Base-by-base conservation (phyloP, 441 rosid species). In the Croton setiger region DNA sequence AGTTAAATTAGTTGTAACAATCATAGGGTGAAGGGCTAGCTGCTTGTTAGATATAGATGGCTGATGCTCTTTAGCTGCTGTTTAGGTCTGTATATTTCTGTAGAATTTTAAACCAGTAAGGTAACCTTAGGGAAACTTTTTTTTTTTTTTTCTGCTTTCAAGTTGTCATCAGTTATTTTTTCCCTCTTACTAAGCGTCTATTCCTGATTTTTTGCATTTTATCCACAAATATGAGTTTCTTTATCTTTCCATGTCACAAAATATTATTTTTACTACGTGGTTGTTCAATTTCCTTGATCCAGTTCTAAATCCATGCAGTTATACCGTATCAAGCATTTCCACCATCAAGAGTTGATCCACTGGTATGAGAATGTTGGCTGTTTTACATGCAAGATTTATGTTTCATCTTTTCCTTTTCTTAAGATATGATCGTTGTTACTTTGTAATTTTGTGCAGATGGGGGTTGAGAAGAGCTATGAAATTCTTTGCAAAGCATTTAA, bases 401-500 rank as follows among this genome's bases (percentile, higher is more conserved):
- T 27, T 27, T 27, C 35, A 35, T 11, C 23, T 39, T 55, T 45
- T 49, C 9, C 47, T 41, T 11, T n/a, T 33, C 36, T 41, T 13
- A 5, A 3, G 48, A 17, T 23, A 23, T 70, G 37, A 23, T n/a
- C n/a, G 4, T 10, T 12, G 66, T 72, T 66, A 10, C 45, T 45
- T 27, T 37, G 41, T 44, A 63, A 11, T 23, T 5, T 72, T 80
- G 67, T 64, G 64, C 87, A 93, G 98, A 66, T 67, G 61, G 80
- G 82, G 62, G 68, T 68, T 49, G 81, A 78, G 41, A 84, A 67
- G 41, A 89, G 75, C 64, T 91, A 89, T 72, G 97, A 88, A 77
- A 91, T 93, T 84, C 96, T 91, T 53, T 93, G 97, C 90, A 91
- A 86, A 83, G 82, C 85, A 48, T 85, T 91, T 81, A 87, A 85